Base-by-base conservation (phyloP, 108 stramenopile species). In the Fragilaria crotonensis region DNA sequence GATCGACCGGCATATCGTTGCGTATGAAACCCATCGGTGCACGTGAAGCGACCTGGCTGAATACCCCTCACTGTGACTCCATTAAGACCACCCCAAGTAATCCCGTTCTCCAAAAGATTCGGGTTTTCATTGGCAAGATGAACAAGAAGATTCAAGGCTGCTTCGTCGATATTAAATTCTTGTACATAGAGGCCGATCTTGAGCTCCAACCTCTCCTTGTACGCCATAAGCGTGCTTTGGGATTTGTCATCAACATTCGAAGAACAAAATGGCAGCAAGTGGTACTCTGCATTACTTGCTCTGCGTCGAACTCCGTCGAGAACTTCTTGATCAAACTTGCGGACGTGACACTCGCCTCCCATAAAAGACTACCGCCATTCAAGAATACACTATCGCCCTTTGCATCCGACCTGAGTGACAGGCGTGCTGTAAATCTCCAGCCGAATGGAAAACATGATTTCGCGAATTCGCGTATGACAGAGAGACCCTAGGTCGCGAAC, bases 61-160 rank as follows among this genome's bases (percentile, higher is more conserved):
- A 93, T 87, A 5, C 91, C 87, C 56, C 59, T 62, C 19, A 93
- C 70, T 4, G 85, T 89, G 11, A 85, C 58, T 29, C 91, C 91
- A 67, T 89, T 89, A 21, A 93, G 69, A 45, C 91, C 91, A 28
- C 91, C 91, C 91, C 91, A 93, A 20, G 73, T 69, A 48, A 93
- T 64, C 3, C 91, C 91, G 25, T 85, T 46, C 41, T 85, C 70
- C 57, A 80, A 89, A 14, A 93, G 60, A 41, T 74, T 50, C 0
- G 73, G 66, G 60, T 89, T 74, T 14, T 70, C 44, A 64, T 93
- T 93, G 47, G 79, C 81, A 36, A 75, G 75, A 47, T 70, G 63
- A 2, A 83, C 81, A 45, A 93, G 64, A 25, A 87, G 54, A 30
- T 67, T 57, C 30, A 78, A 70, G 5, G 85, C 87, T 33, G 69